Conservation (phyloP, 2,329 filamentous ascomycete genomes). For the Knoxdaviesia proteae region DNA sequence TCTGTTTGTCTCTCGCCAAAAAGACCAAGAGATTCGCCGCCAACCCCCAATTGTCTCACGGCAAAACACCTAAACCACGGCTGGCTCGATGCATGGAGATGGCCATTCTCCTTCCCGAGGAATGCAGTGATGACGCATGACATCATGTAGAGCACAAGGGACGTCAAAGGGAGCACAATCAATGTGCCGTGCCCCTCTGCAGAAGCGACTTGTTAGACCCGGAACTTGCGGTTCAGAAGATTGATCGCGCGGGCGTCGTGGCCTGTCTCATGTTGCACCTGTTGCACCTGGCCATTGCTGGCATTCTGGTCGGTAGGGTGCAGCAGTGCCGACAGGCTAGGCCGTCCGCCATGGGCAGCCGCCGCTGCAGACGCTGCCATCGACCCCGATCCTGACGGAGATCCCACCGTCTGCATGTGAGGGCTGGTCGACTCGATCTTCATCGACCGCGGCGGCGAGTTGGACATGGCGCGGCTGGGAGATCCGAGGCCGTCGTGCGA, state of each 20-base stretch:
- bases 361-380: slow-evolving; percentile 1
- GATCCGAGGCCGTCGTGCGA: too few species aligned
- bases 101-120: background rate
- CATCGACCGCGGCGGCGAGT: slow-evolving; percentile 23
- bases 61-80: background rate
- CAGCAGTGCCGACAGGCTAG: slow-evolving; percentile 27
- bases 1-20: background rate
- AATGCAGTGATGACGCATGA: background rate
- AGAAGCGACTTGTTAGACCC: slow-evolving; percentile 9
- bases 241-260: slow-evolving; percentile 46
- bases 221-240: slow-evolving; percentile 41
- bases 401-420: slow-evolving; percentile 4
- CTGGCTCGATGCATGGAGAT: background rate
- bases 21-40: background rate
- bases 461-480: slow-evolving; percentile 23
- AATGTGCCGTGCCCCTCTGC: background rate
- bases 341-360: slow-evolving; percentile 14
- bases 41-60: background rate
- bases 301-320: slow-evolving; percentile 22
- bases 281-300: slow-evolving; percentile 19
- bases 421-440: slow-evolving; percentile 13
- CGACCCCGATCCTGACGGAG: slow-evolving; percentile 1
- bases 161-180: background rate
- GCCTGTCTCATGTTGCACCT: slow-evolving; percentile 14
- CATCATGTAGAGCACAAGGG: background rate